These are phyloP conservation scores for Eurotiales sp. DNA, from an alignment of 2,329 filamentous ascomycete genomes.

Conservation along the genomic window DNA sequence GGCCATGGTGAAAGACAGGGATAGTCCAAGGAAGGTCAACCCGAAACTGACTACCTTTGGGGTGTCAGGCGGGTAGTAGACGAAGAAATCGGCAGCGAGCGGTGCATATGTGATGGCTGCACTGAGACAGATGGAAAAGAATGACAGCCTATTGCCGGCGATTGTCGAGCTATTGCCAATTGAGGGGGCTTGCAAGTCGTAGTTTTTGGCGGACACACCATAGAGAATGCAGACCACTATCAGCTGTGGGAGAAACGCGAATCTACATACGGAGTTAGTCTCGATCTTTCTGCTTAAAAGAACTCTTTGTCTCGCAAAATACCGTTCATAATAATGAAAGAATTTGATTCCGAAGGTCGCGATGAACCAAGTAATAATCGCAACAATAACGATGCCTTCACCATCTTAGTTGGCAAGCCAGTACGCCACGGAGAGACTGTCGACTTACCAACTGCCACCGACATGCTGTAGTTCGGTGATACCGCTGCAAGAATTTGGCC, in stretches of 20 bases:
- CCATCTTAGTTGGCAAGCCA: slow-evolving; percentile 9
- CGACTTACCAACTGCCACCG: slow-evolving; percentile 57
- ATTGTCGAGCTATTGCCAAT: slow-evolving; percentile 51
- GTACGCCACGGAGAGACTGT: neutral
- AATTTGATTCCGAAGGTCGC: slow-evolving; percentile 65
- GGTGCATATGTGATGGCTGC: slow-evolving; percentile 62
- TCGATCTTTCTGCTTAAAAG: neutral
- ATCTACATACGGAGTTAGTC: slow-evolving; percentile 33
- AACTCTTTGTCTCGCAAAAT: slow-evolving; percentile 17
- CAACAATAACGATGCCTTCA: slow-evolving; percentile 57
- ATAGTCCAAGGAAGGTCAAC: slow-evolving; percentile 56
- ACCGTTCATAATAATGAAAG: slow-evolving; percentile 67
- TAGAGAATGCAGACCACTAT: slow-evolving; percentile 59
- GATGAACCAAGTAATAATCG: slow-evolving; percentile 59
- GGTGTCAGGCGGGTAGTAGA: slow-evolving; percentile 58
- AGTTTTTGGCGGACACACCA: slow-evolving; percentile 58
- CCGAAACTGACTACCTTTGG: slow-evolving; percentile 53
- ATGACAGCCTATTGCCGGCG: slow-evolving; percentile 56
- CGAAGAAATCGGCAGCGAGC: slow-evolving; percentile 64
- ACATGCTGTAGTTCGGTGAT: slow-evolving; percentile 54
- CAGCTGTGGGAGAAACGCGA: slow-evolving; percentile 62
- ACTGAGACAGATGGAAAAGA: slow-evolving; percentile 66
- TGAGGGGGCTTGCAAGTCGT: slow-evolving; percentile 53
- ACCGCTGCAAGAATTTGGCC: slow-evolving; percentile 68
- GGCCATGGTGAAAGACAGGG: slow-evolving; percentile 57